Conservation (phyloP, 108 stramenopile genomes). For the Discostella stelligeroides region DNA sequence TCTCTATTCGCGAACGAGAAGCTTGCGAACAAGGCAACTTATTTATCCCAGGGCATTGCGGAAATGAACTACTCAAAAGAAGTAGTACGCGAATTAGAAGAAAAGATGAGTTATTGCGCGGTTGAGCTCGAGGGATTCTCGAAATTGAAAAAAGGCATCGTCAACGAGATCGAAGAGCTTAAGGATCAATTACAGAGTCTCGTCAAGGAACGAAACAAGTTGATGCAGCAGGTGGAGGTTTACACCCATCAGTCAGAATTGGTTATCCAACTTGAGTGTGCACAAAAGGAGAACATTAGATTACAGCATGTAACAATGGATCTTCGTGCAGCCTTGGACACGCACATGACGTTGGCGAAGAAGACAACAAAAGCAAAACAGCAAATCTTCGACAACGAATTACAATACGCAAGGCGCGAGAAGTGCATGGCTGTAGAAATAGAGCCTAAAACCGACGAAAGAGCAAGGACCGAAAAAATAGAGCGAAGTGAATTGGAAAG, state of each 20-base stretch:
- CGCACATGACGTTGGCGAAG: no score
- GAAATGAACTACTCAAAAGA: no score
- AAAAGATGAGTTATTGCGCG: not conserved
- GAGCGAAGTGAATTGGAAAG: constrained; percentile 3
- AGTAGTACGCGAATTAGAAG: no score
- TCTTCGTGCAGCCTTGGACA: not conserved
- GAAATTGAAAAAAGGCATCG: constrained; percentile 8
- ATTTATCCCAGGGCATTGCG: not conserved
- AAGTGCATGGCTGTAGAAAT: not conserved
- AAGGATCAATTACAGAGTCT: constrained; percentile 10
- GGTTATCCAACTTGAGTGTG: constrained; percentile 8
- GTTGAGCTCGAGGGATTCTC: not conserved
- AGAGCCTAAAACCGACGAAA: not conserved
- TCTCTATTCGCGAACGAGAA: not conserved
- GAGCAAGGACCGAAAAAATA: not conserved
- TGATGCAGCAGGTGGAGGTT: constrained; percentile 33
- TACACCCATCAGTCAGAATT: constrained; percentile 22
- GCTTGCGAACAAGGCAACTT: not conserved
- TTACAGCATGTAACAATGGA: not conserved
- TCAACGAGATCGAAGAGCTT: constrained; percentile 14
- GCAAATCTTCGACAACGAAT: no score
- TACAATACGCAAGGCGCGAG: not conserved
- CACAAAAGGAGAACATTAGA: not conserved
- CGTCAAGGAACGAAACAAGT: constrained; percentile 15
- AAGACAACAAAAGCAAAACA: no score